Base-by-base conservation (phyloP, 495 filamentous ascomycete species). In the Terfezia boudieri region DNA sequence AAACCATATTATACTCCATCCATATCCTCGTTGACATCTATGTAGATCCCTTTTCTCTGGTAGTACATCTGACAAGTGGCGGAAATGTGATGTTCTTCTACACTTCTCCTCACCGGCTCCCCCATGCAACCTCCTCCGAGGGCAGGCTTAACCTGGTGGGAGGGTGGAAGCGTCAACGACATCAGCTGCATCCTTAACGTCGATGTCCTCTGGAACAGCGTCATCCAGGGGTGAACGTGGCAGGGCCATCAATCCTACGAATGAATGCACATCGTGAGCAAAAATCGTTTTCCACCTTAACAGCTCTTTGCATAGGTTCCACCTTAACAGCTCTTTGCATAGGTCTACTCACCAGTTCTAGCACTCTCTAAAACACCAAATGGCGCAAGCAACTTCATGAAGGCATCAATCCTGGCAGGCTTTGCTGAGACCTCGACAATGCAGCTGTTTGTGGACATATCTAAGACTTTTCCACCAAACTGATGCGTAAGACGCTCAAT, bases 361-460 rank as follows among this genome's bases (percentile, higher is more conserved):
- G 89, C 84, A 46, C 86, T 94, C 70, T 98, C 90, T 16, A 98
- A 76, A 58, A 98, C 87, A 62, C 90, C 90, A 67, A 96, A 98
- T n/a, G 88, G 88, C 51, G 77, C 74, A 62, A 98, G 79, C 55
- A 98, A 76, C 72, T 94, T 96, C 72, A 98, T 80, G 72, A 95
- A 98, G 26, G 86, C 90, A 67, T 96, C 89, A 65, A 98, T 93
- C 69, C 90, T 79, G 54, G 74, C 74, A 11, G 87, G 89, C 70
- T 98, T 98, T 56, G 90, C 90, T 56, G 86, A 89, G 26, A 98
- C 67, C 67, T 98, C 90, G 58, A 98, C 86, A 70, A 96, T 95
- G 70, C 89, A 95, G 71, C 89, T 95, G 66, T 85, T 94, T 58
- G 81, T 94, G 70, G 86, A 93, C 60, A 98, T 96, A 71, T 98